Evolutionary conservation across 176 grass and related monocot species (phyloP).

Genomic region (barley (Hordeum vulgare)): DNA sequence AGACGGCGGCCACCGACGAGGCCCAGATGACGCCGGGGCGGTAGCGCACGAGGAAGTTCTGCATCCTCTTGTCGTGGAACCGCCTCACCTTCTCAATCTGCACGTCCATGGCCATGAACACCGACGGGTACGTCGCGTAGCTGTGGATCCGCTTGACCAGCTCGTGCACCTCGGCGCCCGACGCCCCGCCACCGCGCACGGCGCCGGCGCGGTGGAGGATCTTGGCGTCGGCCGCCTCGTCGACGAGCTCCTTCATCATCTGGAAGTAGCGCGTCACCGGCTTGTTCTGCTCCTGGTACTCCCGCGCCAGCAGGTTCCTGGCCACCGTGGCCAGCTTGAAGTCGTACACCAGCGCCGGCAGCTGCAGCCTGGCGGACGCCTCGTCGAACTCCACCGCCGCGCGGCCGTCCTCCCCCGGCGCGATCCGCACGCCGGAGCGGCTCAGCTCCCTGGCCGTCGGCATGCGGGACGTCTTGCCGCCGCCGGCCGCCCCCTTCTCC

Average conservation of each 20-base stretch:
- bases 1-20: constrained; percentile 37
- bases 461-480: constrained; percentile 4
- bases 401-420: neutral
- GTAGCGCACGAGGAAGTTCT: constrained; percentile 37
- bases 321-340: constrained; percentile 52
- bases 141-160: constrained; percentile 42
- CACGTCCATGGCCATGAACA: constrained; percentile 41
- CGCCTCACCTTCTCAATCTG: constrained; percentile 26
- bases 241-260: constrained; percentile 56
- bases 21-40: constrained; percentile 36
- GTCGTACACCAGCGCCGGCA: constrained; percentile 42
- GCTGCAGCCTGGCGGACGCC: neutral
- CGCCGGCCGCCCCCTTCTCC: neutral
- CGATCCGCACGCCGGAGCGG: constrained; percentile 31
- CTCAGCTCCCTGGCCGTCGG: constrained; percentile 31
- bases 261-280: constrained; percentile 56
- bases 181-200: constrained; percentile 16
- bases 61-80: constrained; percentile 38
- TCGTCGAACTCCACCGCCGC: constrained; percentile 15
- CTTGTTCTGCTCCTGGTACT: constrained; percentile 35
- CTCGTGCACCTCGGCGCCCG: constrained; percentile 16
- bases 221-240: constrained; percentile 21
- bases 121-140: constrained; percentile 41
- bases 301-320: constrained; percentile 45
- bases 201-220: constrained; percentile 32